Evolutionary conservation across 2,329 filamentous ascomycete species (phyloP).

Genomic region (Niveomyces coronatus): DNA sequence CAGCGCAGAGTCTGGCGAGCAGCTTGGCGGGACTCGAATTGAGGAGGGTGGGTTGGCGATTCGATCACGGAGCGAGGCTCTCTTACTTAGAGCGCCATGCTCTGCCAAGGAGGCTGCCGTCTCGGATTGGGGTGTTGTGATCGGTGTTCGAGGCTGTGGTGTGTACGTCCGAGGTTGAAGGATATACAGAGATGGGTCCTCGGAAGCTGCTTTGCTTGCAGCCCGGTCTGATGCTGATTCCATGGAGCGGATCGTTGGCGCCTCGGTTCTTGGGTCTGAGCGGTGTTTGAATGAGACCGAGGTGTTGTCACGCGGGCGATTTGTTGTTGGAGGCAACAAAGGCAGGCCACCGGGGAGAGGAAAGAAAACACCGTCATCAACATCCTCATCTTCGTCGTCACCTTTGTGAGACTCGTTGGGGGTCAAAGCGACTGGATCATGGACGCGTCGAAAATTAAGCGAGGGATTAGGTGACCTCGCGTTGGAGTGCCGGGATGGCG

Average conservation of each 20-base stretch:
- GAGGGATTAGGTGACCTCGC: conserved; percentile 2
- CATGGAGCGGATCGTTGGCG: neutral
- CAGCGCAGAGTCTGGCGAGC: conserved; percentile 14
- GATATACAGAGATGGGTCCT: conserved; percentile 36
- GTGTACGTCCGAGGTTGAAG: conserved; percentile 50
- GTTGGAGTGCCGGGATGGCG: conserved; percentile 5
- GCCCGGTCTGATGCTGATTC: neutral
- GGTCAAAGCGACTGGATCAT: conserved; percentile 2
- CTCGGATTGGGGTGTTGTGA: conserved; percentile 35
- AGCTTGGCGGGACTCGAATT: conserved; percentile 40
- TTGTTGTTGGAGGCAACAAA: conserved; percentile 4
- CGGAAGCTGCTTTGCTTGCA: neutral
- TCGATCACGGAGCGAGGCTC: conserved; percentile 41
- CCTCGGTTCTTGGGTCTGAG: neutral
- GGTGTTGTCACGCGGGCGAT: neutral
- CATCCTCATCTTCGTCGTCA: conserved; percentile 6
- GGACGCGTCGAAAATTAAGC: neutral
- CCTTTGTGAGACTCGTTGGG: conserved; percentile 8
- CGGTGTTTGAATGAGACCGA: conserved; percentile 5
- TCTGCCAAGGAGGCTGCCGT: conserved; percentile 12
- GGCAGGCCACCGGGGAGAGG: conserved; percentile 8
- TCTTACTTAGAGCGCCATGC: conserved; percentile 22
- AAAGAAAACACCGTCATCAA: conserved; percentile 7
- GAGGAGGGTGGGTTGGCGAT: conserved; percentile 40
- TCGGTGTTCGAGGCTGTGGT: conserved; percentile 36